A percentile compares a stretch with the other conserved stretches of the same genome.
Evolutionary conservation across 1,284 basidiomycete species (phyloP).

Genomic region (Leccinum solheimii): DNA sequence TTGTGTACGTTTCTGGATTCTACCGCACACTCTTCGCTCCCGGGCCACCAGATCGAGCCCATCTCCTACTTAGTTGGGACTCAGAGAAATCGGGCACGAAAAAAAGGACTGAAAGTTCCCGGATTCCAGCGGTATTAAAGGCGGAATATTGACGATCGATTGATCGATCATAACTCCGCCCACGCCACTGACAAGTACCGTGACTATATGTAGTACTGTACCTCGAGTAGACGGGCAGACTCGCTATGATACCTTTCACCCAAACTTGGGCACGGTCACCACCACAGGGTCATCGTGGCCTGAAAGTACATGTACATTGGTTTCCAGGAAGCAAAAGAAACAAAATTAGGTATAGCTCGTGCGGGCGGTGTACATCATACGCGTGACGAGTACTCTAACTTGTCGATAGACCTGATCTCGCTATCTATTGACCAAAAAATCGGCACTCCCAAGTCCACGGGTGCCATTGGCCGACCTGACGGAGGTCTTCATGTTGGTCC

Average conservation of each 20-base stretch:
- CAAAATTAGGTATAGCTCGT: not conserved
- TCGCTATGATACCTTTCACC: too few species aligned
- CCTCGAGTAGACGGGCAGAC: too few species aligned
- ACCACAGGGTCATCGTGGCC: too few species aligned
- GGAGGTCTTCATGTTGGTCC: too few species aligned
- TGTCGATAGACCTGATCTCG: not conserved
- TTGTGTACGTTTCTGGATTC: too few species aligned
- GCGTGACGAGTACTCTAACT: not conserved
- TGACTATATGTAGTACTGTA: too few species aligned
- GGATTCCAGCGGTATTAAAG: too few species aligned
- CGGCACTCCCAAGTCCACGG: not conserved
- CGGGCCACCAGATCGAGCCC: not conserved
- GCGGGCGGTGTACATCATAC: not conserved
- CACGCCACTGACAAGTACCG: too few species aligned
- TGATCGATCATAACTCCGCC: not conserved
- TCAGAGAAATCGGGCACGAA: not conserved
- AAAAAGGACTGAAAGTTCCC: not conserved
- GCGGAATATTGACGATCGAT: not conserved
- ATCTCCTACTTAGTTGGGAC: not conserved
- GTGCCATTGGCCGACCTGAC: not conserved
- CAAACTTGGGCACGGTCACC: too few species aligned
- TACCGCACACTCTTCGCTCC: not conserved
- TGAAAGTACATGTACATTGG: too few species aligned
- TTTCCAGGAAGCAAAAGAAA: not conserved
- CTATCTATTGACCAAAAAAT: not conserved